These are phyloP conservation scores for Nemophila menziesii DNA, from an alignment of 257 asterid genomes.

Conservation along the genomic window DNA sequence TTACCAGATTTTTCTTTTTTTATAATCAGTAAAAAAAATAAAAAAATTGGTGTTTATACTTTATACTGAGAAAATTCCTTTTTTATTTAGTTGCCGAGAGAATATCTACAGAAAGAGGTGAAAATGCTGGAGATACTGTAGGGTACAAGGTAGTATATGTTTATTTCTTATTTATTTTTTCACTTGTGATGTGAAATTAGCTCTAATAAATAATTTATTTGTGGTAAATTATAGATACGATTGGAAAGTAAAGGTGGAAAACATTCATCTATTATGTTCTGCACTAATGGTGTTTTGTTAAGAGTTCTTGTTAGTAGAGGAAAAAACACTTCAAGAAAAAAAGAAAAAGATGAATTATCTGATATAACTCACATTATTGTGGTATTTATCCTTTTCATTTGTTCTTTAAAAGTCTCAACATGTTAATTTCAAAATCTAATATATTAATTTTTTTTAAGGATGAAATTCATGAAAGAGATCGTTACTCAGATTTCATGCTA, in stretches of 20 bases:
- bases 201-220: neutral
- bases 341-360: conserved; percentile 23
- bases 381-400: conserved; percentile 39
- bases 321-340: conserved; percentile 22
- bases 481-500: conserved; percentile 91
- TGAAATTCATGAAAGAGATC: conserved; percentile 98
- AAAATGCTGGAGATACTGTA: conserved; percentile 68
- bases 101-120: conserved; percentile 92
- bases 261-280: conserved; percentile 74
- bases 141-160: conserved; percentile 71
- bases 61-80: too few species aligned
- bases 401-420: neutral
- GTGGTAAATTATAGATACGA: conserved; percentile 54
- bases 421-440: neutral
- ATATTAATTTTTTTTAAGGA: conserved; percentile 35
- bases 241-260: conserved; percentile 84
- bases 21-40: too few species aligned
- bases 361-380: conserved; percentile 83
- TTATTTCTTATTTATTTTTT: too few species aligned
- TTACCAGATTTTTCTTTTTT: too few species aligned
- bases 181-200: too few species aligned
- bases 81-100: conserved; percentile 80
- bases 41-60: too few species aligned
- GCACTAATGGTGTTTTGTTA: conserved; percentile 83
- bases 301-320: conserved; percentile 51